These are phyloP conservation scores for Mesembryanthemum crystallinum DNA, from an alignment of 148 eudicot species.

Conservation along the genomic window DNA sequence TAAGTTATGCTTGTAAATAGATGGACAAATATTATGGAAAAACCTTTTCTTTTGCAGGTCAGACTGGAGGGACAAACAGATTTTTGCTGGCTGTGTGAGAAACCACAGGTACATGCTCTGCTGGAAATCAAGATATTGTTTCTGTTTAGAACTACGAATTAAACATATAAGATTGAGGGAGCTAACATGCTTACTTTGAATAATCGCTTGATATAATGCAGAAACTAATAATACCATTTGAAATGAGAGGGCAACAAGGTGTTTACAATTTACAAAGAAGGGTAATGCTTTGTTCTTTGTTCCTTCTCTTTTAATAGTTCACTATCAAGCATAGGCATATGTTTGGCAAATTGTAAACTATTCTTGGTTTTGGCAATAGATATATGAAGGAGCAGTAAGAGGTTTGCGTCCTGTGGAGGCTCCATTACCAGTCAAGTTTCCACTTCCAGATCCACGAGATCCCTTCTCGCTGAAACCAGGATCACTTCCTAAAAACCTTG, in stretches of 20 bases:
- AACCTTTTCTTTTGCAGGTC: constrained; percentile 21
- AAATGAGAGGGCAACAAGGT: constrained; percentile 76
- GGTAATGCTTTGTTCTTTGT: constrained; percentile 38
- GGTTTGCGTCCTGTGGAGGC: constrained; percentile 49
- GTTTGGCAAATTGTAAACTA: not conserved
- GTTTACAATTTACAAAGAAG: constrained; percentile 72
- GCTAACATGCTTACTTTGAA: not conserved
- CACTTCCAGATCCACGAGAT: constrained; percentile 52
- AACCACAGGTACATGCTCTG: constrained; percentile 28
- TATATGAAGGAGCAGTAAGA: constrained; percentile 58
- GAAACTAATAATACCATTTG: constrained; percentile 61
- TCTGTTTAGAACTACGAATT: not conserved
- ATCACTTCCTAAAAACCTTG: constrained; percentile 31
- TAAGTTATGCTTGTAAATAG: not conserved
- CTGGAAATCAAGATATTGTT: not conserved
- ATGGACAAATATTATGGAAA: not conserved
- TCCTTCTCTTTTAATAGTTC: not conserved
- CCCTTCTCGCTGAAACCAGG: constrained; percentile 74
- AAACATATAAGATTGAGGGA: not conserved
- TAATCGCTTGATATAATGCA: constrained; percentile 27
- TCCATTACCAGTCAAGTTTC: constrained; percentile 55
- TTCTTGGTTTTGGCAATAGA: constrained; percentile 32
- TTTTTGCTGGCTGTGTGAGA: constrained; percentile 42
- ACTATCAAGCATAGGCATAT: not conserved
- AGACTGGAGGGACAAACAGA: constrained; percentile 38